Conservation (phyloP, 371 early-diverging fungal genomes). For the Mortierella sp. region DNA sequence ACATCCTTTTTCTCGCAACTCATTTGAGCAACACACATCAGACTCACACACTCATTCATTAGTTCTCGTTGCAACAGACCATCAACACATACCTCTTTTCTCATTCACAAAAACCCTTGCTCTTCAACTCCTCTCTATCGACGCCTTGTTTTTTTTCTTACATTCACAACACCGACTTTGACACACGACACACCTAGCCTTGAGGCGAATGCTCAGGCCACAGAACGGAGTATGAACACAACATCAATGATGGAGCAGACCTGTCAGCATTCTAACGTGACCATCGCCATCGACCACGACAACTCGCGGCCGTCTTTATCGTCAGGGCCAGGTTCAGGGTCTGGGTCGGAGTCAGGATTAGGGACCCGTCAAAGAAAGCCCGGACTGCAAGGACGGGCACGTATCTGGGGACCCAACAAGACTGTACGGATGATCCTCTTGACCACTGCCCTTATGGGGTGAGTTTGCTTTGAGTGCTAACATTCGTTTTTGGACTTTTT, state of each 20-base stretch:
- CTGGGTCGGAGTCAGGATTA: not conserved
- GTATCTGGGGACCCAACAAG: slow-evolving; percentile 44
- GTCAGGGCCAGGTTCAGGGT: too few species aligned
- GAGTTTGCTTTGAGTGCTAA: not conserved
- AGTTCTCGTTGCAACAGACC: not conserved
- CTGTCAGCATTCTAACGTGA: not conserved
- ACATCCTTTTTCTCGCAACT: not conserved
- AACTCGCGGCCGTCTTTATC: not conserved
- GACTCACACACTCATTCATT: not conserved
- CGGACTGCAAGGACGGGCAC: slow-evolving; percentile 50
- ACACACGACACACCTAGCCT: not conserved
- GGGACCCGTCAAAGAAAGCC: slow-evolving; percentile 6
- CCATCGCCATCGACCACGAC: slow-evolving; percentile 6
- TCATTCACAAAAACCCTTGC: not conserved
- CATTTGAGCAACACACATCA: not conserved
- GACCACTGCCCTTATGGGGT: slow-evolving; percentile 55
- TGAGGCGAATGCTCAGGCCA: slow-evolving; percentile 8
- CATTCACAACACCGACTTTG: not conserved
- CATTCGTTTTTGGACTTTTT: not conserved
- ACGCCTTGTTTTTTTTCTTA: not conserved
- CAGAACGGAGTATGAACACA: slow-evolving; percentile 10
- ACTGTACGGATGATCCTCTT: slow-evolving; percentile 46
- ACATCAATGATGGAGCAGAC: not conserved
- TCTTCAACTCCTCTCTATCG: not conserved
- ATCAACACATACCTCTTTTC: not conserved